Evolutionary conservation across 1,284 basidiomycete species (phyloP).

Genomic region (Ceratobasidium sp.): DNA sequence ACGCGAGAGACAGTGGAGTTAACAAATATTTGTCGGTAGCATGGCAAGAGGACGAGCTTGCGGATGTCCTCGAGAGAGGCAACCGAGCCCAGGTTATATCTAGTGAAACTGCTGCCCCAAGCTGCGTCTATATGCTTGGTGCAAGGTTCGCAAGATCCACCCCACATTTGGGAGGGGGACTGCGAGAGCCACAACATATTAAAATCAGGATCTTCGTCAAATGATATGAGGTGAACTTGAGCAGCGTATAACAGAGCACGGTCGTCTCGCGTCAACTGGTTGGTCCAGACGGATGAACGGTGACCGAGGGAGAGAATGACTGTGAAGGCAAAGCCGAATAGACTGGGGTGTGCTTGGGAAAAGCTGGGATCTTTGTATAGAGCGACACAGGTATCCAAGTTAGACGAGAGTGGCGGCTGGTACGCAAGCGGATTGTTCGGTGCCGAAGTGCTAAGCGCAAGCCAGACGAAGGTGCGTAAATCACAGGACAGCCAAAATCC

Average conservation of each 20-base stretch:
- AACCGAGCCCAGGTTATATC: not conserved
- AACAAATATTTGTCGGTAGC: not conserved
- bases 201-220: not conserved
- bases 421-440: not conserved
- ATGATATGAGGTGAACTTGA: not conserved
- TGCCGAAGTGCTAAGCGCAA: not conserved
- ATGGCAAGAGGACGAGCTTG: not conserved
- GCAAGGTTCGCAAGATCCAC: not conserved
- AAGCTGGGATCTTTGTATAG: constrained; percentile 11
- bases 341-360: not conserved
- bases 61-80: constrained; percentile 11
- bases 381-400: not conserved
- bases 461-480: not conserved
- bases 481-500: not conserved
- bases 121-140: not conserved
- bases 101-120: constrained; percentile 8
- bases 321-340: constrained; percentile 26
- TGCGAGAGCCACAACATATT: not conserved
- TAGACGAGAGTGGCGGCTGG: not conserved
- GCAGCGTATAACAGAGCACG: constrained; percentile 11
- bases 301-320: constrained; percentile 24
- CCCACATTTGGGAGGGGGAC: not conserved
- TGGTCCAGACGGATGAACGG: constrained; percentile 14
- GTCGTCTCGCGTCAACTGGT: constrained; percentile 21
- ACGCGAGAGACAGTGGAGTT: not conserved